phyloP scores from a whole-genome alignment of 805 yeast species.

The Myxozyma geophila region DNA sequence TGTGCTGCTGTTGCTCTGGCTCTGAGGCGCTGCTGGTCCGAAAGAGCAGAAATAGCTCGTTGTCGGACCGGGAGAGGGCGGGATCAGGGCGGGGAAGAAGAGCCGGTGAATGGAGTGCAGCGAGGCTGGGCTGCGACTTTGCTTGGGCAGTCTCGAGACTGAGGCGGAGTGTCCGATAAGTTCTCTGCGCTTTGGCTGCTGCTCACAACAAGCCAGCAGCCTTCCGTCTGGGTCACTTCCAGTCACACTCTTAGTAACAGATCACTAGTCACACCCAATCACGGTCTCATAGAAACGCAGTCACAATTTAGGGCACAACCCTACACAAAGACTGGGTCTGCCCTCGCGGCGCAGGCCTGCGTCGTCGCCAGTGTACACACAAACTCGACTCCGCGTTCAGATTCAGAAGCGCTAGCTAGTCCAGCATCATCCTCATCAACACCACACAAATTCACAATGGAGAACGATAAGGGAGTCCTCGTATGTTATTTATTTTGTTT shows the following conservation, averaged over 20 bases:
- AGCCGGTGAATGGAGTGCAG: too few species aligned
- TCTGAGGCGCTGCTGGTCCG: not conserved
- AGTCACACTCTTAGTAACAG: not conserved
- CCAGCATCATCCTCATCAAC: not conserved
- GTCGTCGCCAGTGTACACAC: too few species aligned
- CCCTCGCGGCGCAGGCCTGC: not conserved
- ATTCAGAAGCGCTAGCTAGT: too few species aligned
- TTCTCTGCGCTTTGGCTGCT: not conserved
- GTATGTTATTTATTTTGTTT: conserved; percentile 61
- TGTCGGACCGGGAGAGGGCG: too few species aligned
- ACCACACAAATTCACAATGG: conserved; percentile 63
- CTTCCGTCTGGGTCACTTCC: not conserved
- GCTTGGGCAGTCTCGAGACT: too few species aligned
- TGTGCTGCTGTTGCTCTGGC: not conserved
- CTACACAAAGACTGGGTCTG: not conserved
- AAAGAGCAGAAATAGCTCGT: too few species aligned
- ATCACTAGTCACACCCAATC: conserved; percentile 14
- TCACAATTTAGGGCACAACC: conserved; percentile 20
- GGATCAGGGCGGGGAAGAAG: too few species aligned
- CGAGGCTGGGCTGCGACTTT: too few species aligned
- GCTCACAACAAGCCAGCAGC: too few species aligned
- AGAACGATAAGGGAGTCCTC: conserved; percentile 99
- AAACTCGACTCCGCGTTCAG: too few species aligned
- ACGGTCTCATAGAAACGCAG: conserved; percentile 13
- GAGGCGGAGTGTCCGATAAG: not conserved